Conservation (phyloP, 305 asterid genomes). For the Fraxinus ornus region DNA sequence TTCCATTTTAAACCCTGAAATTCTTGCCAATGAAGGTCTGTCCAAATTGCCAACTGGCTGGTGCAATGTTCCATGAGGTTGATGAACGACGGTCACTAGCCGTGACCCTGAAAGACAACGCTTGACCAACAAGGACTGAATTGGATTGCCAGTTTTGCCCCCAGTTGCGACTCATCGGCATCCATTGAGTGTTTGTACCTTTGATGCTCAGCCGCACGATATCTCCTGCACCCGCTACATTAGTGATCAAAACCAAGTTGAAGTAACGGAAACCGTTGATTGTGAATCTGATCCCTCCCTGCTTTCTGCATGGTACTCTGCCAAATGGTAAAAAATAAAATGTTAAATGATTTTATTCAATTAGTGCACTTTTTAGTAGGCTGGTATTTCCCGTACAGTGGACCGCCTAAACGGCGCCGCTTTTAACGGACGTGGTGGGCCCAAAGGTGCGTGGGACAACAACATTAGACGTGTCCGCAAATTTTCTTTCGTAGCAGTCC, state of each 20-base stretch:
- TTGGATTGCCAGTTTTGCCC: conserved; percentile 80
- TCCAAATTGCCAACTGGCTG: conserved; percentile 70
- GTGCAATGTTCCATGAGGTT: conserved; percentile 62
- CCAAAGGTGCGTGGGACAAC: not conserved
- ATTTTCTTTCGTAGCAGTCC: not conserved
- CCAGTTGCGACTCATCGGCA: conserved; percentile 71
- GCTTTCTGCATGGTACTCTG: conserved; percentile 65
- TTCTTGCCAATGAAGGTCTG: conserved; percentile 63
- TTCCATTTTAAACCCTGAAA: conserved; percentile 37
- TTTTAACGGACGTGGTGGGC: not conserved
- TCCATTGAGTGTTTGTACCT: conserved; percentile 59
- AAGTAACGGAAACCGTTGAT: conserved; percentile 65
- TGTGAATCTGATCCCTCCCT: conserved; percentile 68
- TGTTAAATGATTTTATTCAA: too few relatives aligned
- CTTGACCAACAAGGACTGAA: conserved; percentile 49
- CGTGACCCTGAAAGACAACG: conserved; percentile 60
- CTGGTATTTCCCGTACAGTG: not conserved
- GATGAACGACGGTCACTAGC: conserved; percentile 59
- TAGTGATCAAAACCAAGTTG: conserved; percentile 58
- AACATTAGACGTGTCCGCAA: not conserved
- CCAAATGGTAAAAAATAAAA: not conserved
- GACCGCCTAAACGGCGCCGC: not conserved
- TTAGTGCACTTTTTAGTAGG: not conserved
- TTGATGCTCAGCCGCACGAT: conserved; percentile 50
- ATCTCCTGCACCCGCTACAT: conserved; percentile 82